Base-by-base conservation (phyloP, 2,329 filamentous ascomycete species). In the Aspergillus glaucus region DNA sequence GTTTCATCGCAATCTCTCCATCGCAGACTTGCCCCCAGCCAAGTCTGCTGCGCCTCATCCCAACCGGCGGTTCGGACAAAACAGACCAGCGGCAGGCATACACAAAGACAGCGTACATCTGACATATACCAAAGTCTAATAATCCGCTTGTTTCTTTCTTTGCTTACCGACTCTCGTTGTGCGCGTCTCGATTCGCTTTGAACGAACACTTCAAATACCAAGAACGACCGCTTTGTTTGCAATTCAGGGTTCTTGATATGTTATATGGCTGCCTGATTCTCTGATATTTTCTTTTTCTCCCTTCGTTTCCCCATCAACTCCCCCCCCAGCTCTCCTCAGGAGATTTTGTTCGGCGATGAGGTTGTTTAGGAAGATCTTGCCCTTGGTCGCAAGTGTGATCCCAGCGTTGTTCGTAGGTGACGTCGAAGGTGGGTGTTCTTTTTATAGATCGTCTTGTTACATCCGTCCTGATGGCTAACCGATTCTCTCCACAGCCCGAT, bases 401-500 rank as follows among this genome's bases (percentile, higher is more conserved):
- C 58, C 59, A 9, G 26, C 26, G 4, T 36, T 66, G 37, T 53
- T 65, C 45, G 49, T 52, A 34, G 43, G 41, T 8, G 37, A 48
- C 30, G 51, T 50, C 5, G 36, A 51, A 45, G 58, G 58, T 59
- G 41, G 26, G 51, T 50, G 26, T 30, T 30, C 24, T 19, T 46
- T 42, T 42, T 40, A 21, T 28, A 26, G 14, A 14, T 44, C 9
- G 24, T 22, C 21, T 28, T 15, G n/a, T 22, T 14, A 12, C 24
- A n/a, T 30, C 15, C 26, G 9, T 4, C 3, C 26, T 30, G 26
- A 30, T 44, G 19, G 22, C 24, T 44, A 30, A 44, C 15, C 14
- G 6, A 43, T 17, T 14, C 6, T 37, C 15, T 4, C 22, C 24
- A 42, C 67, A 82, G 86, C 84, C 55, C 80, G 87, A 66, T 94